Evolutionary conservation across 306 rosid species (phyloP), one percentile per base, ranked within the genome.

Genomic region (Dicorynia guianensis): DNA sequence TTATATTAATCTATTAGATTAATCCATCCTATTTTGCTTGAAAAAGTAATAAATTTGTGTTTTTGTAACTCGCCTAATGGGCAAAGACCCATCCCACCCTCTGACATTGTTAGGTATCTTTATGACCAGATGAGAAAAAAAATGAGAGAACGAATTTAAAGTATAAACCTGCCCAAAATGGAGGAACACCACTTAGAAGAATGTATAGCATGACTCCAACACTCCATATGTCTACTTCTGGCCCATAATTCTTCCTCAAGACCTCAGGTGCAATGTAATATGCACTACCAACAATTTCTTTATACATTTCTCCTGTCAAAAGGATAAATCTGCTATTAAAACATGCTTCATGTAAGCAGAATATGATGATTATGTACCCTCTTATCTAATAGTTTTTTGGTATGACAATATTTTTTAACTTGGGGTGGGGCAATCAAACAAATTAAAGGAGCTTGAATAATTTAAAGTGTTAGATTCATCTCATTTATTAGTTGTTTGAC

Each of bases 181-280:
- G 99, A 71, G 99, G 97, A 70, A 89, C 96, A 61, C 99, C 99
- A 40, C 86, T 76, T 1, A 95, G 88, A 80, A 95, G 97, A 84
- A 95, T 95, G 64, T 90, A 95, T 6, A 95, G 59, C 97, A 95
- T 95, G 61, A 92, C 99, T 2, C 99, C 99, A 77, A 95, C 86
- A 67, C 99, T 95, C 99, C 99, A 95, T 17, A 95, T 95, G 36
- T 95, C 99, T 30, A 85, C 96, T 90, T 95, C 99, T 35, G 97
- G 97, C 2, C 99, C 97, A 56, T 95, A 95, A 77, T 78, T 90
- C 72, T 93, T 87, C 84, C 78, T 95, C 85, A 95, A 87, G 14
- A 95, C 99, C 78, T 95, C 99, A 5, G 99, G 99, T 40, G 99
- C 99, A 70, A 95, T 95, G 83, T 95, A 95, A 69, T 92, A 90